These are phyloP conservation scores for Chaetomium globosum DNA, from an alignment of 2,329 filamentous ascomycete genomes.

Conservation along the genomic window DNA sequence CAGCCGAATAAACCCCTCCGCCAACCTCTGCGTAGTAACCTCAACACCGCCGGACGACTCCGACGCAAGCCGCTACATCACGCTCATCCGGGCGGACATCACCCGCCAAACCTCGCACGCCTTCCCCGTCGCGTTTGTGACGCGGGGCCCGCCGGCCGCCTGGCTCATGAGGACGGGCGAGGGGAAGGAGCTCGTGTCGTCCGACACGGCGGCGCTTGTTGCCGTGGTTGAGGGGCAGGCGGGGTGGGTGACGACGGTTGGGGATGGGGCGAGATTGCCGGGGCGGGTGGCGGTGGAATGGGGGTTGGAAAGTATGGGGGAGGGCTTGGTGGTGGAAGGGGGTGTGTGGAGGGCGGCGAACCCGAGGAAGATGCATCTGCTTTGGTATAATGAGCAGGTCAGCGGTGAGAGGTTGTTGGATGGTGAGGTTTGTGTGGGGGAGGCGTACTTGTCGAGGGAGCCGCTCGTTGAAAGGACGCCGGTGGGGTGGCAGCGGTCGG, in stretches of 20 bases:
- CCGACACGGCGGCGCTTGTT: background rate
- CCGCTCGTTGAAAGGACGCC: background rate
- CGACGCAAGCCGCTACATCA: background rate
- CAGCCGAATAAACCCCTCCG: background rate
- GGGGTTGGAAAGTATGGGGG: background rate
- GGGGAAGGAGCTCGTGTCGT: background rate
- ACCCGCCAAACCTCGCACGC: background rate
- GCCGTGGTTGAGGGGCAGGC: background rate
- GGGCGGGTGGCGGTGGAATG: background rate
- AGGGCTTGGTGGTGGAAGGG: background rate
- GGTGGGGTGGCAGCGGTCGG: background rate
- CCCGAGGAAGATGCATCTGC: background rate
- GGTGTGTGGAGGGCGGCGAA: background rate
- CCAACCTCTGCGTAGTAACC: background rate
- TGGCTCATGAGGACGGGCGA: background rate
- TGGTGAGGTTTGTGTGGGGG: background rate
- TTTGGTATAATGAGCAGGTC: background rate
- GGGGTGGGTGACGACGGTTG: background rate
- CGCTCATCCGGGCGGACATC: background rate
- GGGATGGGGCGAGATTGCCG: background rate
- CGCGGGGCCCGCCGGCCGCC: too few relatives aligned
- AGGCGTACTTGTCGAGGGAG: background rate
- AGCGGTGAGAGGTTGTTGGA: background rate
- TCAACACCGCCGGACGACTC: background rate
- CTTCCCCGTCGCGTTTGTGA: background rate